Percentiles rank a stretch among this genome's conserved stretches.
These are phyloP conservation scores for Boletus tomentosulus DNA, from an alignment of 768 basidiomycete genomes.

Conservation along the genomic window DNA sequence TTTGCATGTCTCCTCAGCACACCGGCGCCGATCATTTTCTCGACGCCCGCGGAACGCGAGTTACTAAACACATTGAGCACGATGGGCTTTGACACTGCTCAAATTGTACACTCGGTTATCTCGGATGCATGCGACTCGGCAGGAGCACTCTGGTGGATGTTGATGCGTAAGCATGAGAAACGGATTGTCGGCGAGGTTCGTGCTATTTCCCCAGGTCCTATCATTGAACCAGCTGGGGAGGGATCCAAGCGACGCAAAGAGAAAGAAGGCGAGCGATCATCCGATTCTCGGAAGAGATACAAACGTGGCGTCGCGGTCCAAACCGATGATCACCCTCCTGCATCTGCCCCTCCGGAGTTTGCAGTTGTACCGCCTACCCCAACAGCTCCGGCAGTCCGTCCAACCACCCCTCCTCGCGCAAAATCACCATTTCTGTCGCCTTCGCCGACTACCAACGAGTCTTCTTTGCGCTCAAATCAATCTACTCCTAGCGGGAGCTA, in stretches of 20 bases:
- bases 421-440: constrained; percentile 56
- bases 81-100: constrained; percentile 89
- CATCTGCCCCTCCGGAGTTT: constrained; percentile 51
- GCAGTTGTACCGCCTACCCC: constrained; percentile 78
- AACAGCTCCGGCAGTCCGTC: constrained; percentile 41
- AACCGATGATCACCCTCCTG: constrained; percentile 36
- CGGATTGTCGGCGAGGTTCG: constrained; percentile 41
- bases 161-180: constrained; percentile 75
- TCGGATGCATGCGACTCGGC: constrained; percentile 90
- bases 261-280: constrained; percentile 20
- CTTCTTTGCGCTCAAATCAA: constrained; percentile 55
- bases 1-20: constrained; percentile 60
- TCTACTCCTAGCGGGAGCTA: constrained; percentile 63
- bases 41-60: constrained; percentile 74
- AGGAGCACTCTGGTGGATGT: constrained; percentile 95
- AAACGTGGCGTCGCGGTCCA: constrained; percentile 39
- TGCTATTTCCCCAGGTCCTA: constrained; percentile 14
- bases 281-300: constrained; percentile 21
- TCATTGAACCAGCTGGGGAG: constrained; percentile 15
- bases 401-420: constrained; percentile 48
- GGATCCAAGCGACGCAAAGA: constrained; percentile 31
- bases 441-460: constrained; percentile 48
- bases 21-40: constrained; percentile 80
- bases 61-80: constrained; percentile 69
- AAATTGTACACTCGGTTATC: constrained; percentile 91